These are phyloP conservation scores for Aureobasidium subglaciale DNA, from an alignment of 2,329 filamentous ascomycete genomes.

Conservation along the genomic window DNA sequence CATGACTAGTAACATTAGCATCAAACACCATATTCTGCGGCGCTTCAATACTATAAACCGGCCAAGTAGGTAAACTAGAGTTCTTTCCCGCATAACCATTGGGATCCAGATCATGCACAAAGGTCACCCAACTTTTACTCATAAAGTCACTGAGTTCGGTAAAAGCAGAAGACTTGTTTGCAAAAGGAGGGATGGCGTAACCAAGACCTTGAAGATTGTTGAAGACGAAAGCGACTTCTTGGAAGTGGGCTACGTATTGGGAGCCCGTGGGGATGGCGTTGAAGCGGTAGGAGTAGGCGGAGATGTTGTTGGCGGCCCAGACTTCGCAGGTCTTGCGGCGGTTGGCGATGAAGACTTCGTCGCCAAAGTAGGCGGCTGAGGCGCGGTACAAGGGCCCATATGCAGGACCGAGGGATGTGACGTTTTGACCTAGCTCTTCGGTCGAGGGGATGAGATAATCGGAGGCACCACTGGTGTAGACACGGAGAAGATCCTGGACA, in stretches of 20 bases:
- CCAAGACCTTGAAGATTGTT: constrained; percentile 38
- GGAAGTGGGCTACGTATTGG: constrained; percentile 48
- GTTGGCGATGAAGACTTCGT: constrained; percentile 49
- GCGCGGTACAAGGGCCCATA: constrained; percentile 47
- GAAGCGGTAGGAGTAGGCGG: constrained; percentile 57
- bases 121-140: constrained; percentile 39
- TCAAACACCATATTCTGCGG: constrained; percentile 41
- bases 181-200: constrained; percentile 33
- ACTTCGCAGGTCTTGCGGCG: constrained; percentile 47
- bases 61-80: constrained; percentile 26
- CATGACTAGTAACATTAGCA: constrained; percentile 34
- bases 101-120: constrained; percentile 37
- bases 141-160: constrained; percentile 36
- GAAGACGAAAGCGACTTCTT: constrained; percentile 44
- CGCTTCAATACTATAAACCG: constrained; percentile 27
- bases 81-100: constrained; percentile 25
- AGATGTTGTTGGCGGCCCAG: constrained; percentile 42
- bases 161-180: constrained; percentile 31
- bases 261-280: constrained; percentile 43
- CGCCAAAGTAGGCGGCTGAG: constrained; percentile 48
- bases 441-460: constrained; percentile 43
- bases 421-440: constrained; percentile 26
- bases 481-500: constrained; percentile 35
- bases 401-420: constrained; percentile 27
- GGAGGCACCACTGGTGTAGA: constrained; percentile 48